phyloP scores from a whole-genome alignment of 768 basidiomycete species.

The Chiua virens region DNA sequence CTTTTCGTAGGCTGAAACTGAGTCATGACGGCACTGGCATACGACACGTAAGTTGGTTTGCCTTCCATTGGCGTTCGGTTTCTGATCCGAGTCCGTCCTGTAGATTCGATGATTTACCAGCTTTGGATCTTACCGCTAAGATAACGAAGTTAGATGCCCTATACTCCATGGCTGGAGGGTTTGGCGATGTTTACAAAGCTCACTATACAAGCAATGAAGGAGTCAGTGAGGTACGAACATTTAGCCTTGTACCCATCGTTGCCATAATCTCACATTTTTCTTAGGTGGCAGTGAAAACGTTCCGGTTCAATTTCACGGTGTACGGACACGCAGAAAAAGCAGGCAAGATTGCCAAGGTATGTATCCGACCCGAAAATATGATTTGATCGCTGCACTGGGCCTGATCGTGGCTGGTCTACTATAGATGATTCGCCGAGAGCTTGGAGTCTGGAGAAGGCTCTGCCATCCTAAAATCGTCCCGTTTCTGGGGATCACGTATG shows the following conservation, averaged over 20 bases:
- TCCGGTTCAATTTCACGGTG: constrained; percentile 8
- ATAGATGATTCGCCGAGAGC: constrained; percentile 22
- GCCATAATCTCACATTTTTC: too few species aligned
- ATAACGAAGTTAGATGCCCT: constrained; percentile 1
- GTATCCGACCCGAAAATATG: too few species aligned
- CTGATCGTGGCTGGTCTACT: not conserved
- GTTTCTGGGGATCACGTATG: constrained; percentile 18
- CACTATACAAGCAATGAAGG: not conserved
- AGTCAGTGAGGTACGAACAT: not conserved
- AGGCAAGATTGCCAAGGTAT: not conserved
- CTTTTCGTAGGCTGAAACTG: too few species aligned
- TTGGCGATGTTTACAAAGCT: constrained; percentile 7
- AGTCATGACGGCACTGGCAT: too few species aligned
- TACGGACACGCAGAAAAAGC: constrained; percentile 1
- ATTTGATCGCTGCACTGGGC: not conserved
- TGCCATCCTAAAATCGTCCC: constrained; percentile 23
- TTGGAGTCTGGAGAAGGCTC: constrained; percentile 25
- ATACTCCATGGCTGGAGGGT: constrained; percentile 3
- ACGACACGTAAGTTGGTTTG: too few species aligned
- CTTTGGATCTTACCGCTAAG: constrained; percentile 2
- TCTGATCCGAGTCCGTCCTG: too few species aligned
- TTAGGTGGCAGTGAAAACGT: constrained; percentile 16
- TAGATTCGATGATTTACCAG: not conserved
- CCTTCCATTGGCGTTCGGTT: too few species aligned
- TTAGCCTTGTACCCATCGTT: not conserved